Conservation (phyloP, 2,329 filamentous ascomycete species). For the Monilinia laxa region DNA sequence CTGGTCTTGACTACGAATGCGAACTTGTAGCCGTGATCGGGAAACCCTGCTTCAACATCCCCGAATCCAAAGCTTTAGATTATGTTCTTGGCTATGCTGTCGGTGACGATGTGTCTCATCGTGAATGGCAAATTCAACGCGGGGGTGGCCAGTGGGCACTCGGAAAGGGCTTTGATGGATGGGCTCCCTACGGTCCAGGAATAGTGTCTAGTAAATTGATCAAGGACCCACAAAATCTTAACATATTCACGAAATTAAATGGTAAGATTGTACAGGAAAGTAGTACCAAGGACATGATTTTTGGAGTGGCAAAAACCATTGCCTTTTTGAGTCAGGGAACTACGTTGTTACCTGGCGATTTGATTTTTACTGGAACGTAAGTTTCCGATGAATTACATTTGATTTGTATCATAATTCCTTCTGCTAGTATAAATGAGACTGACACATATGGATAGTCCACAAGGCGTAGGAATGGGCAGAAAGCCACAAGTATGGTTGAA, state of each 20-base stretch:
- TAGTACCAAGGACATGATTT: slow-evolving; percentile 62
- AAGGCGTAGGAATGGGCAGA: slow-evolving; percentile 69
- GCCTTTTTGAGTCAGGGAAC: slow-evolving; percentile 60
- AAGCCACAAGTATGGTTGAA: slow-evolving; percentile 67
- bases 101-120: slow-evolving; percentile 78
- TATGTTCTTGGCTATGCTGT: slow-evolving; percentile 74
- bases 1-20: slow-evolving; percentile 76
- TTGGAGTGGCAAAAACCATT: slow-evolving; percentile 58
- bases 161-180: slow-evolving; percentile 74
- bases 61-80: slow-evolving; percentile 63
- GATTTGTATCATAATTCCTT: background rate
- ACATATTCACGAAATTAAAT: slow-evolving; percentile 59
- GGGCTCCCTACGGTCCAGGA: slow-evolving; percentile 71
- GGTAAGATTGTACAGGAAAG: slow-evolving; percentile 57
- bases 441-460: slow-evolving; percentile 44
- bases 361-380: slow-evolving; percentile 64
- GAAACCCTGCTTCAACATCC: slow-evolving; percentile 62
- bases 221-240: slow-evolving; percentile 55
- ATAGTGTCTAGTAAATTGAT: slow-evolving; percentile 61
- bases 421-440: background rate
- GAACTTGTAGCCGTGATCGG: slow-evolving; percentile 75
- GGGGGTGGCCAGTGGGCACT: slow-evolving; percentile 70
- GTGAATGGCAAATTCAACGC: slow-evolving; percentile 70
- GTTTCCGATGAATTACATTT: background rate
- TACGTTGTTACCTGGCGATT: slow-evolving; percentile 61